Conservation (phyloP, 352 stramenopile genomes). For the Globisporangium apiculatum region DNA sequence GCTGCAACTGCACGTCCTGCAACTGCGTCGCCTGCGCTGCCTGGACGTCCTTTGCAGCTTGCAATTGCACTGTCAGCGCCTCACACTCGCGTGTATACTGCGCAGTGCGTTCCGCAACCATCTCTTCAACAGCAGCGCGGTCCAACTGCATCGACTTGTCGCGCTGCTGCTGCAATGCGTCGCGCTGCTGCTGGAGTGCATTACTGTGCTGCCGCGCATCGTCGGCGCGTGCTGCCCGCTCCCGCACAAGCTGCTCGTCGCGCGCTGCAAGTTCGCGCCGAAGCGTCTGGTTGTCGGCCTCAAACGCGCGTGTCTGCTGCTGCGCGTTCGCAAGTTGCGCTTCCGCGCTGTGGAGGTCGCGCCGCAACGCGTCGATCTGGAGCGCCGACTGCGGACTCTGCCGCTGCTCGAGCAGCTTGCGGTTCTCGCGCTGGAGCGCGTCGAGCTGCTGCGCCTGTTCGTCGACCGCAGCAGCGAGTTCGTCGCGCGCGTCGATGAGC, state of each 20-base stretch:
- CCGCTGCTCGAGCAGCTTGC: conserved; percentile 56
- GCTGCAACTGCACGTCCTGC: conserved; percentile 38
- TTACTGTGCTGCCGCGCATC: conserved; percentile 29
- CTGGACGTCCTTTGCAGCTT: conserved; percentile 36
- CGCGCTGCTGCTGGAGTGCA: conserved; percentile 20
- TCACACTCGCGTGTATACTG: conserved; percentile 16
- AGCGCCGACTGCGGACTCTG: conserved; percentile 49
- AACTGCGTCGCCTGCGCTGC: conserved; percentile 21
- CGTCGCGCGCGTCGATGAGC: conserved; percentile 30
- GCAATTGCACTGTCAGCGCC: conserved; percentile 33
- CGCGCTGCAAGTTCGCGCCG: conserved; percentile 44
- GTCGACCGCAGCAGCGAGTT: conserved; percentile 54
- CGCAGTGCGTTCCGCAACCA: conserved; percentile 1
- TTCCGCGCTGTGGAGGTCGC: conserved; percentile 53
- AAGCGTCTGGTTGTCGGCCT: conserved; percentile 62
- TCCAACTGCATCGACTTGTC: conserved; percentile 55
- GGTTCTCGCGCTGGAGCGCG: conserved; percentile 60
- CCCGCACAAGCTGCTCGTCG: conserved; percentile 47
- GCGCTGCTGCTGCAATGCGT: conserved; percentile 27
- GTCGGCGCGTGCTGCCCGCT: conserved; percentile 50
- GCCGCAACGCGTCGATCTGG: conserved; percentile 65
- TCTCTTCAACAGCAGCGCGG: conserved; percentile 33
- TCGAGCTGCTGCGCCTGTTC: conserved; percentile 52
- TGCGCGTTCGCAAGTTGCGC: conserved; percentile 57
- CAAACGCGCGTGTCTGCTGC: conserved; percentile 62